phyloP scores from a whole-genome alignment of 1,139 yeast species.

The Kodamaea alishanica region DNA sequence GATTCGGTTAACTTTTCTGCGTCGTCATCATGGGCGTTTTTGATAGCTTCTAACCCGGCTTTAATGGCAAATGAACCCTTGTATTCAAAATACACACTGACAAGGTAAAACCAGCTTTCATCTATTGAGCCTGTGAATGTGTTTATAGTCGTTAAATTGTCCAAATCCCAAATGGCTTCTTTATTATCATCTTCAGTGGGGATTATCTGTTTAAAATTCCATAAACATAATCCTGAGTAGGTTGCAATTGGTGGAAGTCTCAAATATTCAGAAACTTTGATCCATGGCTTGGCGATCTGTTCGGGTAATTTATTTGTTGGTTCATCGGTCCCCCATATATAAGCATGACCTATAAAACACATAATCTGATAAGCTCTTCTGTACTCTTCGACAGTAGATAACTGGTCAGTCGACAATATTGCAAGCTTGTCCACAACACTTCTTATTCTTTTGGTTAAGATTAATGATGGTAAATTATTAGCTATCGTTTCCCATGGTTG shows the following conservation, averaged over 20 bases:
- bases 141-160: slow-evolving; percentile 71
- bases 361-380: slow-evolving; percentile 79
- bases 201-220: slow-evolving; percentile 74
- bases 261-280: slow-evolving; percentile 52
- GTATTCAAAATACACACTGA: slow-evolving; percentile 81
- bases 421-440: slow-evolving; percentile 59
- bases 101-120: slow-evolving; percentile 91
- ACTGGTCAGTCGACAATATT: slow-evolving; percentile 41
- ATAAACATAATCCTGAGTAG: slow-evolving; percentile 80
- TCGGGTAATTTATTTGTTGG: slow-evolving; percentile 67
- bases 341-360: slow-evolving; percentile 81
- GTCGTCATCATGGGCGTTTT: slow-evolving; percentile 31
- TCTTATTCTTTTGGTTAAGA: slow-evolving; percentile 63
- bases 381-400: slow-evolving; percentile 46
- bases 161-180: slow-evolving; percentile 46
- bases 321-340: slow-evolving; percentile 77
- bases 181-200: slow-evolving; percentile 33
- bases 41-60: slow-evolving; percentile 60
- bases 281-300: slow-evolving; percentile 67
- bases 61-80: slow-evolving; percentile 68
- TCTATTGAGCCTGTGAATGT: slow-evolving; percentile 90
- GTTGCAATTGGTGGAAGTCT: slow-evolving; percentile 85
- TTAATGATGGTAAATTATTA: slow-evolving; percentile 63
- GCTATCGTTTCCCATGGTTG: slow-evolving; percentile 76
- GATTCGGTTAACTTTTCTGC: slow-evolving; percentile 35